Base-by-base conservation (phyloP, 148 eudicot genomes). In the Tetragonia tetragonoides region DNA sequence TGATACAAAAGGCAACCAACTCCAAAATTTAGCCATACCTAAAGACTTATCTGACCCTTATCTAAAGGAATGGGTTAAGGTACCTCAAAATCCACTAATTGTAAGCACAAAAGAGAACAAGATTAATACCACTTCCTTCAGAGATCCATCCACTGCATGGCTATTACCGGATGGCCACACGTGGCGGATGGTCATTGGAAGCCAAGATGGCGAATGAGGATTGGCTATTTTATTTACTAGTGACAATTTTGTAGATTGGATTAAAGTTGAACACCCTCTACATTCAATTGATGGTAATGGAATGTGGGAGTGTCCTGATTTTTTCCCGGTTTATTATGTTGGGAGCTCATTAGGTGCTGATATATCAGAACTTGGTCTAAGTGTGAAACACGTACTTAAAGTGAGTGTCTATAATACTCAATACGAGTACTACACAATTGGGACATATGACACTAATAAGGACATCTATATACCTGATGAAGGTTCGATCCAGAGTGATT, bases 91-190 rank as follows among this genome's bases (percentile, higher is more conserved):
- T 70, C 90, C 92, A 0, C 1, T 88, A 4, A 78, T 88, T 64
- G 44, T 3, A 8, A 84, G 77, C 0, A 77, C 77, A 66, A 77
- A 83, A 1, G 6, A 23, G 5, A 37, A 63, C 57, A 51, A 17
- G 15, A 76, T 82, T 72, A 69, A 76, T 42, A 78, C 83, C 4
- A 41, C 62, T 2, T 18, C 5, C 11, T 85, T 81, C 23, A 68
- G 89, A 17, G 89, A 87, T 63, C 89, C 89, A 0, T 64, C 87
- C 0, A 87, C 87, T n/a, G 87, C 89, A 1, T 88, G 89, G 89
- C 51, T 3, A 10, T 23, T 72, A 66, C n/a, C 84, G 0, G 82
- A 84, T n/a, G 82, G 84, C n/a, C n/a, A n/a, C 39, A 66, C 41
- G 62, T 84, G 87, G 84, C 51, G 82, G 11, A 46, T 71, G 5